Evolutionary conservation across 1,139 yeast species (phyloP).

Genomic region (Candida glucosophila): DNA sequence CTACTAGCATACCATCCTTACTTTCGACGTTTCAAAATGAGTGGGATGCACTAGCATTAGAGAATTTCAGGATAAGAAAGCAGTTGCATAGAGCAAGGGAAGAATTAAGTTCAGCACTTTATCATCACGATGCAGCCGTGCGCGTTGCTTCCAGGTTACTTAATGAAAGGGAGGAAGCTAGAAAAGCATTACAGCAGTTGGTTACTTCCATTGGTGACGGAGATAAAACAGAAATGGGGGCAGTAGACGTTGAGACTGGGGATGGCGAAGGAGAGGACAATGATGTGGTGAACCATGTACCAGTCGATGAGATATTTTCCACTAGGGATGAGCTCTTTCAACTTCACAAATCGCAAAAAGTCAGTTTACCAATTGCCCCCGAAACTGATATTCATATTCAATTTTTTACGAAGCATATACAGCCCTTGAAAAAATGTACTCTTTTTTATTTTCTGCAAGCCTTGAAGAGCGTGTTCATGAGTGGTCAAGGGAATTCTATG

Average conservation of each 20-base stretch:
- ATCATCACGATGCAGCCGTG: constrained; percentile 85
- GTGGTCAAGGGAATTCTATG: constrained; percentile 16
- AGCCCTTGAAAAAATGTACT: constrained; percentile 11
- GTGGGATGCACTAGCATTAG: constrained; percentile 85
- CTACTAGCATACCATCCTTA: constrained; percentile 71
- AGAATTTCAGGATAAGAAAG: constrained; percentile 67
- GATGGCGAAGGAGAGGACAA: constrained; percentile 3
- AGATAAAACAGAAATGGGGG: neutral
- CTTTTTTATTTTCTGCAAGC: constrained; percentile 7
- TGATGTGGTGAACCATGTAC: constrained; percentile 6
- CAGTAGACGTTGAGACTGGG: constrained; percentile 3
- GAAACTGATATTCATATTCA: constrained; percentile 9
- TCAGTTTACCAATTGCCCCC: constrained; percentile 18
- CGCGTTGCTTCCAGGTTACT: constrained; percentile 72
- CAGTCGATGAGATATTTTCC: constrained; percentile 16
- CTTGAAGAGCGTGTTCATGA: constrained; percentile 11
- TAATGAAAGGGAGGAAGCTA: constrained; percentile 68
- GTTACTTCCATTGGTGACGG: constrained; percentile 21
- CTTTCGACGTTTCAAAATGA: constrained; percentile 73
- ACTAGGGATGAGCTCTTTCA: constrained; percentile 33
- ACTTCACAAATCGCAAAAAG: constrained; percentile 35
- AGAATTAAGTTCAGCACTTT: constrained; percentile 69
- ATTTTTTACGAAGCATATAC: constrained; percentile 4
- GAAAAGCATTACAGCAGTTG: constrained; percentile 45
- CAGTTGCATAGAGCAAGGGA: constrained; percentile 59